A percentile compares a stretch with the other conserved stretches of the same genome.
Evolutionary conservation across 2,329 filamentous ascomycete genomes (phyloP).

Genomic region (Myotisia sp.): DNA sequence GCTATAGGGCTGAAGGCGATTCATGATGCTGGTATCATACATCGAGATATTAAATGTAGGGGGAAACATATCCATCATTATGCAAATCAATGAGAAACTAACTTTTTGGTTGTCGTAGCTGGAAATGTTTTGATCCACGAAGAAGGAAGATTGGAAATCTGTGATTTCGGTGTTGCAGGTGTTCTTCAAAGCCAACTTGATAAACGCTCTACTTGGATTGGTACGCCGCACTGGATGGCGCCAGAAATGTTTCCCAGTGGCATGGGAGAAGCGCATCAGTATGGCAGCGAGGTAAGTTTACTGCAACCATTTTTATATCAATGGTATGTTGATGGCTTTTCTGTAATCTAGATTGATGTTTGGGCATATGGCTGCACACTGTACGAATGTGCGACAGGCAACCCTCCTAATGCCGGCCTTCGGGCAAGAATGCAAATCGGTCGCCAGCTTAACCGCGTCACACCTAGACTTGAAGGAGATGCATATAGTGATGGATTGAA

Average conservation of each 20-base stretch:
- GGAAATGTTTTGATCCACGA: constrained; percentile 52
- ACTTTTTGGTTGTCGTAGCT: constrained; percentile 22
- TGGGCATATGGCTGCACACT: constrained; percentile 39
- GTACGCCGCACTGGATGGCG: constrained; percentile 54
- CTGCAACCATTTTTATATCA: neutral
- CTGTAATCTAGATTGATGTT: constrained; percentile 29
- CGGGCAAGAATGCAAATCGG: constrained; percentile 35
- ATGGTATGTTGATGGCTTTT: constrained; percentile 5
- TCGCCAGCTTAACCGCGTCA: constrained; percentile 29
- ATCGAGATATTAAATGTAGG: constrained; percentile 50
- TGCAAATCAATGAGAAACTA: neutral
- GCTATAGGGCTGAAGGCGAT: constrained; percentile 48
- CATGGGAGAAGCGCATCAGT: constrained; percentile 27
- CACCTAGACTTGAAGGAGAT: constrained; percentile 30
- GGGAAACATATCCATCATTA: neutral
- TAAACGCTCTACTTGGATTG: constrained; percentile 51
- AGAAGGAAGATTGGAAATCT: constrained; percentile 47
- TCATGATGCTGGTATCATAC: constrained; percentile 51
- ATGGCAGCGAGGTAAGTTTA: constrained; percentile 32
- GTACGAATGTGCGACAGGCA: constrained; percentile 36
- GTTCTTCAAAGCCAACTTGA: constrained; percentile 44
- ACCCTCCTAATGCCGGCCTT: constrained; percentile 35
- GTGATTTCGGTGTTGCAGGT: constrained; percentile 53
- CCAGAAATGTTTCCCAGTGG: constrained; percentile 40
- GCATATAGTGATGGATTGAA: constrained; percentile 32